A percentile compares a stretch with the other conserved stretches of the same genome.
Evolutionary conservation across 257 asterid species (phyloP).

Genomic region (Ajuga chamaepitys): DNA sequence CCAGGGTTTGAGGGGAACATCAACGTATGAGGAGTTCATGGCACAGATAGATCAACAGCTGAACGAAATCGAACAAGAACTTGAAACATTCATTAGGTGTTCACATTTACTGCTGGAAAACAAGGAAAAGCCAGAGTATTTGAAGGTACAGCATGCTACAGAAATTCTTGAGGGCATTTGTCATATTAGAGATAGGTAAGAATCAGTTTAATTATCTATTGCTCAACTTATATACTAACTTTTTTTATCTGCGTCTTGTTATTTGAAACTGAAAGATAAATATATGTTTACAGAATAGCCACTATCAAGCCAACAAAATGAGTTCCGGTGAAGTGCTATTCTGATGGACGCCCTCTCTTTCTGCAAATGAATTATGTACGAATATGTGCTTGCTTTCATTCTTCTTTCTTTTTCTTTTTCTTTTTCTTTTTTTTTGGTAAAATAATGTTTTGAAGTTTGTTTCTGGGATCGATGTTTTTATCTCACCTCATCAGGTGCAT

Average conservation of each 20-base stretch:
- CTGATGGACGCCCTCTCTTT: conserved; percentile 13
- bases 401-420: background rate
- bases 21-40: conserved; percentile 60
- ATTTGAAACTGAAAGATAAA: background rate
- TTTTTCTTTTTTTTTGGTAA: background rate
- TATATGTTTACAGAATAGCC: conserved; percentile 40
- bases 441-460: background rate
- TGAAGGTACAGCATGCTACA: conserved; percentile 40
- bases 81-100: conserved; percentile 48
- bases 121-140: conserved; percentile 41
- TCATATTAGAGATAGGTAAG: conserved; percentile 62
- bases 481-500: background rate
- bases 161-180: conserved; percentile 53
- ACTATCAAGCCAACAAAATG: conserved; percentile 27
- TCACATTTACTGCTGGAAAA: conserved; percentile 45
- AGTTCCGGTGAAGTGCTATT: conserved; percentile 12
- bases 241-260: background rate
- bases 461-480: no score
- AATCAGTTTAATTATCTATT: background rate
- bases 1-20: conserved; percentile 24
- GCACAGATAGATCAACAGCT: conserved; percentile 55
- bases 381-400: background rate
- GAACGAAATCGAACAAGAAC: conserved; percentile 57
- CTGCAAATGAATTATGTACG: background rate
- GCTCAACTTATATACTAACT: background rate